Evolutionary conservation across 2,329 filamentous ascomycete species (phyloP).

Genomic region (Geosmithia putterillii): DNA sequence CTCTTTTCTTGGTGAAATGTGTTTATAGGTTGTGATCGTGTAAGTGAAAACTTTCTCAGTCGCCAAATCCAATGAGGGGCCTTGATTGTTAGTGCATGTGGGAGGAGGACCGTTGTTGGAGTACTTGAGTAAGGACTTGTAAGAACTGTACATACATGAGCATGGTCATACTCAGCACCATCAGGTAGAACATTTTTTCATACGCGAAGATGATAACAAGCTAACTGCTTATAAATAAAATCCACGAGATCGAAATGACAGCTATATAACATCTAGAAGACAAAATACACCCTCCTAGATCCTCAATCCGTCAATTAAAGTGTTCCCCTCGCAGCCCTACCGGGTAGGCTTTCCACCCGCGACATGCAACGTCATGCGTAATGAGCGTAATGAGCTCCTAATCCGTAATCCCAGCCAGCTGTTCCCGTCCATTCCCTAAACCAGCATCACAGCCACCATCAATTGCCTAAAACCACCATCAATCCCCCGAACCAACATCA

Average conservation of each 20-base stretch:
- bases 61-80: neutral
- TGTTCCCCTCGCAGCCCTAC: neutral
- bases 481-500: neutral
- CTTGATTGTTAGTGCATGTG: neutral
- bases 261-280: too few species aligned
- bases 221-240: too few species aligned
- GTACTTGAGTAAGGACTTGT: too few species aligned
- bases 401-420: neutral
- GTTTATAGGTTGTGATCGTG: neutral
- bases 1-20: neutral
- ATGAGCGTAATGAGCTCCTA: constrained; percentile 5
- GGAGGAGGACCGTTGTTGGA: too few species aligned
- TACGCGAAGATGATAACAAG: too few species aligned
- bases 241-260: too few species aligned
- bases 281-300: too few species aligned
- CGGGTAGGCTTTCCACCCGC: neutral
- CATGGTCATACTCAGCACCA: too few species aligned
- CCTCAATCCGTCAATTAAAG: neutral
- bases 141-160: neutral
- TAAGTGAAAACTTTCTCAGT: neutral
- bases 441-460: neutral
- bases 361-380: constrained; percentile 17
- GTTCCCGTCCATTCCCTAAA: neutral
- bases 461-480: neutral
- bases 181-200: too few species aligned